Evolutionary conservation across 2,329 filamentous ascomycete species (phyloP).

Genomic region (Curvularia spicifera): DNA sequence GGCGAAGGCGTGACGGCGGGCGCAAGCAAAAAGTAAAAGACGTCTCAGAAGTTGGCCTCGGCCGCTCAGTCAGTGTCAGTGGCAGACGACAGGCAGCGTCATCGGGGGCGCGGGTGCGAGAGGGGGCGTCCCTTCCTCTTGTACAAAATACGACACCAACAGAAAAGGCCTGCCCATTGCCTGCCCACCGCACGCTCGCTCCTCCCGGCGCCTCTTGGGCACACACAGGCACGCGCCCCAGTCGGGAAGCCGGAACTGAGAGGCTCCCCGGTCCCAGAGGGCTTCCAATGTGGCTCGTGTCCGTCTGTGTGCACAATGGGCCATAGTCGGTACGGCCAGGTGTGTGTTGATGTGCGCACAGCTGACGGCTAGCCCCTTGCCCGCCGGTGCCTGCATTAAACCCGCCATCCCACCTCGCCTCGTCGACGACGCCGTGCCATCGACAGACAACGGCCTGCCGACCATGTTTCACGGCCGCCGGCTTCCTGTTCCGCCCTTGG

Average conservation of each 20-base stretch:
- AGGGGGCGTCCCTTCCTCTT: conserved; percentile 19
- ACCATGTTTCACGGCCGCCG: too few species aligned
- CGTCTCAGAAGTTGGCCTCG: not conserved
- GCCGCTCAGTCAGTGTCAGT: not conserved
- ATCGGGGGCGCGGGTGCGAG: not conserved
- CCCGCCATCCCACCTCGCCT: not conserved
- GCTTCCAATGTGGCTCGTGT: conserved; percentile 8
- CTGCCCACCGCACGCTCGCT: not conserved
- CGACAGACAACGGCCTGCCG: too few species aligned
- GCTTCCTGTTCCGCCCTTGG: not conserved
- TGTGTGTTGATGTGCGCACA: not conserved
- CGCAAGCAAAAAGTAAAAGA: not conserved
- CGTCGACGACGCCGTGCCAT: too few species aligned
- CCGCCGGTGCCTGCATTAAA: conserved; percentile 13
- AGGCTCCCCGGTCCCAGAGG: conserved; percentile 5
- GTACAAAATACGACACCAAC: conserved; percentile 14
- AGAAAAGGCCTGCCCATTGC: not conserved
- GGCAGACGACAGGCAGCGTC: too few species aligned
- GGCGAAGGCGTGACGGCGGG: not conserved
- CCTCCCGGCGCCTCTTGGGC: conserved; percentile 11
- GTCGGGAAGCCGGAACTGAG: not conserved
- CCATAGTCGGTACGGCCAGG: too few species aligned
- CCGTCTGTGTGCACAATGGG: not conserved
- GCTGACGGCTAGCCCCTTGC: conserved; percentile 7
- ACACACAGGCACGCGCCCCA: conserved; percentile 4